phyloP scores from a whole-genome alignment of 1,139 yeast species.

The Zygosaccharomyces pseudobailii region DNA sequence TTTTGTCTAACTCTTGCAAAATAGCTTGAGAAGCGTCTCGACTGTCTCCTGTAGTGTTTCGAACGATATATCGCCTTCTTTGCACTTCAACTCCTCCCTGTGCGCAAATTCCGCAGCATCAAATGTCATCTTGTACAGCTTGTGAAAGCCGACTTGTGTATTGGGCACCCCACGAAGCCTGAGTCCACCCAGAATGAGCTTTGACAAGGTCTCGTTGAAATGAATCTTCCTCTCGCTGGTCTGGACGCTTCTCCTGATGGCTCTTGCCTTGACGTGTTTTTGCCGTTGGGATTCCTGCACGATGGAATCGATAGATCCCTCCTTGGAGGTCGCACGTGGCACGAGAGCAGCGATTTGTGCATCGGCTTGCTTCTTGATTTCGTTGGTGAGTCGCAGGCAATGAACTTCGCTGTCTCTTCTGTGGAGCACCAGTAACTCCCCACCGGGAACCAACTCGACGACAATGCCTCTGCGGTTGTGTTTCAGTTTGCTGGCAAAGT shows the following conservation, averaged over 20 bases:
- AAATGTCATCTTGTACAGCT: constrained; percentile 31
- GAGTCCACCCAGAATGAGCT: constrained; percentile 30
- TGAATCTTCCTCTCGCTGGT: constrained; percentile 22
- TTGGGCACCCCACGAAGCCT: constrained; percentile 31
- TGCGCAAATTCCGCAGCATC: constrained; percentile 32
- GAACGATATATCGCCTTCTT: constrained; percentile 17
- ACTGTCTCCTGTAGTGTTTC: constrained; percentile 29
- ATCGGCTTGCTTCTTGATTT: constrained; percentile 7
- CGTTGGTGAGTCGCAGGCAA: constrained; percentile 6
- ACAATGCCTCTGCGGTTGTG: constrained; percentile 25
- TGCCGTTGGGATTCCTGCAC: constrained; percentile 18
- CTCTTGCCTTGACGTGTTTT: constrained; percentile 11
- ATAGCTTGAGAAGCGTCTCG: constrained; percentile 23
- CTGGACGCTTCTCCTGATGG: constrained; percentile 16
- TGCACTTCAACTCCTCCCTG: constrained; percentile 21
- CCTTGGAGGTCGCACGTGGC: constrained; percentile 3
- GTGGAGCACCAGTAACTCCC: constrained; percentile 7
- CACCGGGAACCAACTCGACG: constrained; percentile 10
- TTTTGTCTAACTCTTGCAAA: constrained; percentile 18
- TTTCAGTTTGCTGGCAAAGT: constrained; percentile 26
- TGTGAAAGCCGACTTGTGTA: constrained; percentile 24
- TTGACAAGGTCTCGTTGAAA: constrained; percentile 29
- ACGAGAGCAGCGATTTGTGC: constrained; percentile 7
- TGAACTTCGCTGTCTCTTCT: constrained; percentile 2
- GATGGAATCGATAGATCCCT: constrained; percentile 18